Evolutionary conservation across 495 filamentous ascomycete species (phyloP).

Genomic region (Thozetella sp.): DNA sequence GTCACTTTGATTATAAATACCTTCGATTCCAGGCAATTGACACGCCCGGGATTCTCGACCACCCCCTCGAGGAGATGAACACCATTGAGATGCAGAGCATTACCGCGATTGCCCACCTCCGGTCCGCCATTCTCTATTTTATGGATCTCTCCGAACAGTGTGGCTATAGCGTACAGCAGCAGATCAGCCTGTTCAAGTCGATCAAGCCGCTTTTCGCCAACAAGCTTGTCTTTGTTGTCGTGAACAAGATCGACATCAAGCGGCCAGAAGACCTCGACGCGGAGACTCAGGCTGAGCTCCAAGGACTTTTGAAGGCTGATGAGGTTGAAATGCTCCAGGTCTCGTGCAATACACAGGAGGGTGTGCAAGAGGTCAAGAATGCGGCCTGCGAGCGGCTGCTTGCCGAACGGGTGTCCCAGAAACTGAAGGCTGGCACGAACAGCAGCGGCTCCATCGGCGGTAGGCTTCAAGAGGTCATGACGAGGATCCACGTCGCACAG

Average conservation of each 20-base stretch:
- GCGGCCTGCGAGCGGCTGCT: constrained; percentile 91
- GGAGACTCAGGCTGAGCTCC: constrained; percentile 75
- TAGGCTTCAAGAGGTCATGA: constrained; percentile 83
- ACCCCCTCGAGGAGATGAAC: constrained; percentile 99
- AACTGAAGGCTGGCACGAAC: constrained; percentile 85
- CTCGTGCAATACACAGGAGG: constrained; percentile 94
- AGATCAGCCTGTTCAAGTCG: constrained; percentile 89
- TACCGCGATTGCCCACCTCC: constrained; percentile 93
- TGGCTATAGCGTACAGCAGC: constrained; percentile 88
- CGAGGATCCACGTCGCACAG: constrained; percentile 93
- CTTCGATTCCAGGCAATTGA: constrained; percentile 67
- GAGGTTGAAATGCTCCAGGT: constrained; percentile 90
- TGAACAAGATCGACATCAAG: constrained; percentile 97
- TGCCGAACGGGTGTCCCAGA: constrained; percentile 90
- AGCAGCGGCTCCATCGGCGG: constrained; percentile 72
- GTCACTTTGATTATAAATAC: constrained; percentile 99
- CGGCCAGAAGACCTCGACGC: constrained; percentile 85
- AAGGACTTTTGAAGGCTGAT: constrained; percentile 77
- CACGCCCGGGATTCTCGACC: constrained; percentile 90
- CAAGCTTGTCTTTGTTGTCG: constrained; percentile 92
- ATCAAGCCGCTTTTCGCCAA: constrained; percentile 97
- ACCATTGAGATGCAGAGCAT: constrained; percentile 99
- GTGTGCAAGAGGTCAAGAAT: constrained; percentile 93
- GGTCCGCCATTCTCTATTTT: constrained; percentile 94
- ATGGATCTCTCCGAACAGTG: constrained; percentile 99